A percentile compares a stretch with the other conserved stretches of the same genome.
These are phyloP conservation scores for Rhynchospora tenuis DNA, from an alignment of 176 grass and related monocot species.

Conservation along the genomic window DNA sequence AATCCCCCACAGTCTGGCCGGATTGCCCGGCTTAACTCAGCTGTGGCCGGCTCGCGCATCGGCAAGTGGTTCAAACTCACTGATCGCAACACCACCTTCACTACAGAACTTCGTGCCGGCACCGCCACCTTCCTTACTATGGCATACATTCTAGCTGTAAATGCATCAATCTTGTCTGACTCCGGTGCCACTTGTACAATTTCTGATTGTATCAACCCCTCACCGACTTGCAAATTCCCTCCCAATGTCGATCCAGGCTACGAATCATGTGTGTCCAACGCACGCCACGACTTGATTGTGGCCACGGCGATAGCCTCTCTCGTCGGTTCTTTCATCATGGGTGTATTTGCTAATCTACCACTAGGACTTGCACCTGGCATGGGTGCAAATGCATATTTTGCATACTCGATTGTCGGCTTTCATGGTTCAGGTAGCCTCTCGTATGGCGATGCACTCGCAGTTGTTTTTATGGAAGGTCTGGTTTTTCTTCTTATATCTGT, in stretches of 20 bases:
- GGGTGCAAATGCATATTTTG: constrained; percentile 32
- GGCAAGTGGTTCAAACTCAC: constrained; percentile 29
- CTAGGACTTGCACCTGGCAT: constrained; percentile 34
- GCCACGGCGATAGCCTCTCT: constrained; percentile 31
- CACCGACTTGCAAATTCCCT: constrained; percentile 23
- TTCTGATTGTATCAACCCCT: constrained; percentile 26
- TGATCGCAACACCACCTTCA: constrained; percentile 22
- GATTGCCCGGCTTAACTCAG: constrained; percentile 8
- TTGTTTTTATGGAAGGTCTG: constrained; percentile 27
- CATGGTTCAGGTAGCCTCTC: constrained; percentile 31
- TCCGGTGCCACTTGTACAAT: constrained; percentile 27
- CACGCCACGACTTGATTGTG: constrained; percentile 29
- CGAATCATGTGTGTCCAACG: constrained; percentile 4
- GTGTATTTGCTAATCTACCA: constrained; percentile 29
- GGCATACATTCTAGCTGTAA: constrained; percentile 40
- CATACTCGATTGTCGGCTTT: constrained; percentile 34
- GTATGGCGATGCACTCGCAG: constrained; percentile 25
- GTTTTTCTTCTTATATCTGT: constrained; percentile 35
- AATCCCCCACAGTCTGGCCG: not conserved
- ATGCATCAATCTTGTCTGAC: constrained; percentile 33
- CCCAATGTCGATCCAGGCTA: constrained; percentile 31
- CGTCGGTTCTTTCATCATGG: constrained; percentile 32
- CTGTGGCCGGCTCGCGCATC: not conserved
- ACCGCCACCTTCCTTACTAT: constrained; percentile 38
- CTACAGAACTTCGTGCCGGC: constrained; percentile 30